Conservation (phyloP, 805 yeast species). For the Suhomyces vadensis region DNA sequence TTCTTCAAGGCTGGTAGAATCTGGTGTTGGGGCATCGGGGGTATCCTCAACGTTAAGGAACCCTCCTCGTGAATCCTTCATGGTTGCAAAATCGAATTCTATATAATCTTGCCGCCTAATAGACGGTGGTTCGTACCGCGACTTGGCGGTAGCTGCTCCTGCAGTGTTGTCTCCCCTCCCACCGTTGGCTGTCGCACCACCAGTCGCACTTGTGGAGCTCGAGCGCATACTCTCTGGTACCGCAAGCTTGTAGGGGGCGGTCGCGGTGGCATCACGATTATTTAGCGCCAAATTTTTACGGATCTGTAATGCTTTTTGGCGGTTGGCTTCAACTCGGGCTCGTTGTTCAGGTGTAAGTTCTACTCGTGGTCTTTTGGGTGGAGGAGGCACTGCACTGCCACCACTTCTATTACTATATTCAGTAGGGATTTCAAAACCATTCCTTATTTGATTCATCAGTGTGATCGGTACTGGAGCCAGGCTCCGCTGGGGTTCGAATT, state of each 20-base stretch:
- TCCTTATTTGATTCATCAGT: constrained; percentile 6
- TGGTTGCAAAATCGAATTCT: constrained; percentile 86
- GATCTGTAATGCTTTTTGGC: constrained; percentile 53
- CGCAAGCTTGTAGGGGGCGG: constrained; percentile 2
- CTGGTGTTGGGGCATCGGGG: constrained; percentile 53
- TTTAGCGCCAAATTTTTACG: constrained; percentile 34
- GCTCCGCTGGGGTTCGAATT: not conserved
- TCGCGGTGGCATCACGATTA: constrained; percentile 37
- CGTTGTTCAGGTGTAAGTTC: constrained; percentile 51
- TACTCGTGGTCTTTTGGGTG: constrained; percentile 23
- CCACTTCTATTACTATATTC: no score
- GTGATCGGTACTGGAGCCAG: constrained; percentile 1
- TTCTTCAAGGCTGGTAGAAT: constrained; percentile 38
- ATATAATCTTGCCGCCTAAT: constrained; percentile 67
- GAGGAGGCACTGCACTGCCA: no score
- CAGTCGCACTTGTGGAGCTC: no score
- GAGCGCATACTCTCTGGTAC: no score
- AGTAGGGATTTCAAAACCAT: constrained; percentile 5
- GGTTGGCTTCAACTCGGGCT: constrained; percentile 50
- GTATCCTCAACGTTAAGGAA: constrained; percentile 47
- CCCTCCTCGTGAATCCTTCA: constrained; percentile 89
- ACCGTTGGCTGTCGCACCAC: not conserved
- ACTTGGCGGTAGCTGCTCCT: not conserved
- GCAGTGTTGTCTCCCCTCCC: no score
- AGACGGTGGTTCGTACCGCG: constrained; percentile 27